phyloP scores from a whole-genome alignment of 208 protist species.

The Porcisia hertigi region DNA sequence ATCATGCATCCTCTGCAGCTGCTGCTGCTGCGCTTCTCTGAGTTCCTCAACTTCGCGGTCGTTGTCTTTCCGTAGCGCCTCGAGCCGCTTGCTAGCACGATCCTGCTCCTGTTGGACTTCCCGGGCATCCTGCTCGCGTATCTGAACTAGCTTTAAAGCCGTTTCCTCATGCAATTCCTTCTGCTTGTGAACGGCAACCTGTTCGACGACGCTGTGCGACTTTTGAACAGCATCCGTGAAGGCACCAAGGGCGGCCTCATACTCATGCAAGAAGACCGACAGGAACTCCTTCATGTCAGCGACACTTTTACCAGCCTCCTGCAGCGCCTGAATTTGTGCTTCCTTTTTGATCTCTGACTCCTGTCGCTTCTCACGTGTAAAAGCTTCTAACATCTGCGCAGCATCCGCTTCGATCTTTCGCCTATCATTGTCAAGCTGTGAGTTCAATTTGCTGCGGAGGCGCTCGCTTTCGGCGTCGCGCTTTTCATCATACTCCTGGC shows the following conservation, averaged over 20 bases:
- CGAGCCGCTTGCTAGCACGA: constrained; percentile 11
- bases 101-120: constrained; percentile 32
- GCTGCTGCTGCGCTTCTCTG: constrained; percentile 12
- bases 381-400: constrained; percentile 36
- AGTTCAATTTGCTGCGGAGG: constrained; percentile 31
- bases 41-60: constrained; percentile 18
- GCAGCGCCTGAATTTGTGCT: constrained; percentile 32
- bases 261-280: constrained; percentile 26
- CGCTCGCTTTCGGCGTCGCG: constrained; percentile 23
- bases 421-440: constrained; percentile 41
- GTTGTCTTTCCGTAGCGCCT: constrained; percentile 18
- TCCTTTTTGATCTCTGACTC: constrained; percentile 43
- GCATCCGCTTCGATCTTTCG: constrained; percentile 40
- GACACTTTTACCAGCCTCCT: constrained; percentile 21
- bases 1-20: constrained; percentile 26
- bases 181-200: constrained; percentile 23
- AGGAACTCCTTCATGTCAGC: constrained; percentile 27
- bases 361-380: constrained; percentile 35
- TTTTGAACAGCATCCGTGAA: constrained; percentile 27
- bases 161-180: constrained; percentile 26
- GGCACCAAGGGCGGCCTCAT: constrained; percentile 26
- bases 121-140: constrained; percentile 17
- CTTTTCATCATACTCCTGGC: constrained; percentile 27
- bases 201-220: constrained; percentile 33
- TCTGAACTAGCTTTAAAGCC: constrained; percentile 20